Percentiles rank a stretch among this genome's conserved stretches.
Evolutionary conservation across 371 early-diverging fungal genomes (phyloP).

Genomic region (Haplosporangium sp.): DNA sequence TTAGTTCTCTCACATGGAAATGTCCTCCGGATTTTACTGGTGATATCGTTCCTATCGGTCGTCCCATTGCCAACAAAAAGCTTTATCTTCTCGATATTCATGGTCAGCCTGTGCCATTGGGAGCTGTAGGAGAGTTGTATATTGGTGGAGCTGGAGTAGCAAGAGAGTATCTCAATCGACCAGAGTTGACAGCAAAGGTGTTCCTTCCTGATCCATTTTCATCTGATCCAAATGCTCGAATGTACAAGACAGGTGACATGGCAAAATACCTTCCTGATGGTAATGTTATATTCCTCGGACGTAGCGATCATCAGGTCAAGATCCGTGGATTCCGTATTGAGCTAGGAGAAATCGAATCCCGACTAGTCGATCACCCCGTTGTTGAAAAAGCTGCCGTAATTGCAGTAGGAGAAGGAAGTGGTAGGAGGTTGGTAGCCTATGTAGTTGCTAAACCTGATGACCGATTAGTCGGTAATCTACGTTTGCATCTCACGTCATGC

Average conservation of each 20-base stretch:
- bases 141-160: conserved; percentile 21
- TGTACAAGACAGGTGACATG: conserved; percentile 59
- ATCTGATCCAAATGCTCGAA: conserved; percentile 8
- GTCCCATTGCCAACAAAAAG: conserved; percentile 4
- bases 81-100: conserved; percentile 9
- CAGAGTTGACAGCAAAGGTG: conserved; percentile 26
- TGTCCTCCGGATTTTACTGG: no score
- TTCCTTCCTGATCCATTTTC: conserved; percentile 21
- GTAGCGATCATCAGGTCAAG: conserved; percentile 60
- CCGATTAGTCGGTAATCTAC: background rate
- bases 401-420: conserved; percentile 2
- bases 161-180: conserved; percentile 43
- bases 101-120: conserved; percentile 13
- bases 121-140: conserved; percentile 45
- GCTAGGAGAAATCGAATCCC: conserved; percentile 55
- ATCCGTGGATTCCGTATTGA: conserved; percentile 61
- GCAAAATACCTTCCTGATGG: conserved; percentile 53
- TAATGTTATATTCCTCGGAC: conserved; percentile 26
- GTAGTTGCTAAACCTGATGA: background rate
- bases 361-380: conserved; percentile 14
- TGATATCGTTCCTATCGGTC: background rate
- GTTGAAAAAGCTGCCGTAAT: conserved; percentile 10
- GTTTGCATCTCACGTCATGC: conserved; percentile 1
- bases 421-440: conserved; percentile 34
- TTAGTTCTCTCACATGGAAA: no score